phyloP scores from a whole-genome alignment of 2,329 filamentous ascomycete species.

The Fusarium stilboides region DNA sequence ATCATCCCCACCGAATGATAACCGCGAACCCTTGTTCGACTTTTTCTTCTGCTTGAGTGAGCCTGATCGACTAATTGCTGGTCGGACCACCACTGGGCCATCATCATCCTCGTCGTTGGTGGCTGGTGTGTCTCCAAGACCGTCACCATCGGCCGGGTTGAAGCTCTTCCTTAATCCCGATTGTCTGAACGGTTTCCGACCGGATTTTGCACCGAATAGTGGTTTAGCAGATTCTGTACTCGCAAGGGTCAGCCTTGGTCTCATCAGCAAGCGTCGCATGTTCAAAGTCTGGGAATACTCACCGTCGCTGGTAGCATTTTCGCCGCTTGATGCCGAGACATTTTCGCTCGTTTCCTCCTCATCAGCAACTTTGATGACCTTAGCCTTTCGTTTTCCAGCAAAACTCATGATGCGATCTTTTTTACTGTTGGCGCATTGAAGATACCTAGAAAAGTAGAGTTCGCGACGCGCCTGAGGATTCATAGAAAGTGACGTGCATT shows the following conservation, averaged over 20 bases:
- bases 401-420: slow-evolving; percentile 65
- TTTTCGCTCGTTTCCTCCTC: slow-evolving; percentile 66
- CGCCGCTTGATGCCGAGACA: slow-evolving; percentile 43
- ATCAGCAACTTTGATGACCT: slow-evolving; percentile 81
- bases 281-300: slow-evolving; percentile 48
- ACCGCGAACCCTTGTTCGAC: slow-evolving; percentile 67
- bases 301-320: slow-evolving; percentile 55
- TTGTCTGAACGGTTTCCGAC: slow-evolving; percentile 69
- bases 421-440: slow-evolving; percentile 19
- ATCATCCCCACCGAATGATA: slow-evolving; percentile 81
- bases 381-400: slow-evolving; percentile 76
- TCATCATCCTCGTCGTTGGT: slow-evolving; percentile 61
- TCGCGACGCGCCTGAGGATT: slow-evolving; percentile 28
- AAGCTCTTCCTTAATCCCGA: slow-evolving; percentile 72
- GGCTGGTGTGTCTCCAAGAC: slow-evolving; percentile 43
- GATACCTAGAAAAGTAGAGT: slow-evolving; percentile 11
- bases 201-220: slow-evolving; percentile 60
- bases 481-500: slow-evolving; percentile 43
- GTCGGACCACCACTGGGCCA: slow-evolving; percentile 65
- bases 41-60: slow-evolving; percentile 78
- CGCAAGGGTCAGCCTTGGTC: slow-evolving; percentile 54
- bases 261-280: slow-evolving; percentile 54
- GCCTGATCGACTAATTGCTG: slow-evolving; percentile 62
- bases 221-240: slow-evolving; percentile 55
- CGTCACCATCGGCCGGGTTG: slow-evolving; percentile 60